A percentile compares a stretch with the other conserved stretches of the same genome.
Evolutionary conservation across 2,329 filamentous ascomycete species (phyloP).

Genomic region (Zelopaecilomyces penicillatus): DNA sequence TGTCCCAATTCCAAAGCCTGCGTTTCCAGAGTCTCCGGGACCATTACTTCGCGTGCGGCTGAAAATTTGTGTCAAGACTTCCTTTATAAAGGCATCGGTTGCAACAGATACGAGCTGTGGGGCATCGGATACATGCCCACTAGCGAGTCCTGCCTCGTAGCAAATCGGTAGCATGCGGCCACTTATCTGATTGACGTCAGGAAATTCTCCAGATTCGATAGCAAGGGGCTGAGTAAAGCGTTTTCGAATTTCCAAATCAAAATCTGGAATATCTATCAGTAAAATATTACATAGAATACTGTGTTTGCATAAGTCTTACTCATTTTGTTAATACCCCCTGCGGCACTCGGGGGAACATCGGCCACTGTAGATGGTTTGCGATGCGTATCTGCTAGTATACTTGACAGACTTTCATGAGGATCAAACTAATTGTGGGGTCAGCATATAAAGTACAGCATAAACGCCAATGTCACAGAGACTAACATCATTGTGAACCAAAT

Average conservation of each 20-base stretch:
- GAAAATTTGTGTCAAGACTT: conserved; percentile 54
- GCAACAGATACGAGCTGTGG: conserved; percentile 57
- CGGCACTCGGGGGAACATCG: conserved; percentile 57
- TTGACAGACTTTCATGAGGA: conserved; percentile 44
- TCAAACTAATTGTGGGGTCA: conserved; percentile 36
- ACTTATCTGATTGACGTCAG: conserved; percentile 54
- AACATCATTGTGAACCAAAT: conserved; percentile 54
- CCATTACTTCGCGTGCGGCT: conserved; percentile 57
- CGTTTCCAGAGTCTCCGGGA: conserved; percentile 51
- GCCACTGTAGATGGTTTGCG: conserved; percentile 39
- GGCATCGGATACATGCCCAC: conserved; percentile 51
- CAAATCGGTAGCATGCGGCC: conserved; percentile 60
- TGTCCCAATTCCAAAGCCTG: conserved; percentile 56
- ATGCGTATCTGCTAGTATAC: conserved; percentile 43
- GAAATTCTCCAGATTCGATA: conserved; percentile 61
- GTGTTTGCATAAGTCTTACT: conserved; percentile 46
- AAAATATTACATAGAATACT: background rate
- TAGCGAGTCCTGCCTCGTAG: conserved; percentile 55
- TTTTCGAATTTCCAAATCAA: conserved; percentile 60
- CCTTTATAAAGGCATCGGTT: conserved; percentile 60
- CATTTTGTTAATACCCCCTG: conserved; percentile 68
- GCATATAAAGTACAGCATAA: conserved; percentile 1
- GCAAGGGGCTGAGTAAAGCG: conserved; percentile 56
- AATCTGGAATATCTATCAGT: conserved; percentile 37
- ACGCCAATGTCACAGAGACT: conserved; percentile 17